Conservation (phyloP, 192 early-diverging fungal species). For the Coemansia sp. region DNA sequence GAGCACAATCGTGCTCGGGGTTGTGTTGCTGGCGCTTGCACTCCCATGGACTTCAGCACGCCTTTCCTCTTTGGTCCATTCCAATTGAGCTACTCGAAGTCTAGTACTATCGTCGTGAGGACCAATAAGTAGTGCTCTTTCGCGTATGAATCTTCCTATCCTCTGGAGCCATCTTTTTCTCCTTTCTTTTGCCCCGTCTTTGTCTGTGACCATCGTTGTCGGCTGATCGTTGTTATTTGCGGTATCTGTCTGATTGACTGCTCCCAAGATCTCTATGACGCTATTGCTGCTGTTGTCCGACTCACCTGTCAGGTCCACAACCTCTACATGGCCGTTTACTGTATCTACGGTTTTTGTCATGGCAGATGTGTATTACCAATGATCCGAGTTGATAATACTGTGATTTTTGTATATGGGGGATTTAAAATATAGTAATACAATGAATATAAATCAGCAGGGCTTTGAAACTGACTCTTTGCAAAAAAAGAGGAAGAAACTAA, state of each 20-base stretch:
- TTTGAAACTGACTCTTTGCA: no score
- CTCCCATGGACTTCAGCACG: not conserved
- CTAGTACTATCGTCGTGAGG: constrained; percentile 15
- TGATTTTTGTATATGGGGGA: not conserved
- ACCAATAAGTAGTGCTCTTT: constrained; percentile 4
- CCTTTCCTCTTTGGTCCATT: not conserved
- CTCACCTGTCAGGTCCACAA: constrained; percentile 30
- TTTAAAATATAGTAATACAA: not conserved
- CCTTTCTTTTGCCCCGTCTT: not conserved
- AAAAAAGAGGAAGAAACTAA: no score
- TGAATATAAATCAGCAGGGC: not conserved
- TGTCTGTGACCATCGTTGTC: not conserved
- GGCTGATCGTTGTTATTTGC: no score
- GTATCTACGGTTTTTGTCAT: not conserved
- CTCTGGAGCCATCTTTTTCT: constrained; percentile 7
- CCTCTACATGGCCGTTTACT: not conserved
- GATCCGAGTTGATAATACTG: not conserved
- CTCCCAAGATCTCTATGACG: not conserved
- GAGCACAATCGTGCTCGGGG: constrained; percentile 9
- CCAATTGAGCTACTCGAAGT: constrained; percentile 4
- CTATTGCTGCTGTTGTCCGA: constrained; percentile 11
- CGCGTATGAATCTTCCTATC: constrained; percentile 25
- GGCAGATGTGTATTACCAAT: not conserved
- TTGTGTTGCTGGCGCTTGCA: not conserved
- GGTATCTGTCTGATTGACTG: not conserved